Conservation (phyloP, 345 rosid species). For the Turritis glabra region DNA sequence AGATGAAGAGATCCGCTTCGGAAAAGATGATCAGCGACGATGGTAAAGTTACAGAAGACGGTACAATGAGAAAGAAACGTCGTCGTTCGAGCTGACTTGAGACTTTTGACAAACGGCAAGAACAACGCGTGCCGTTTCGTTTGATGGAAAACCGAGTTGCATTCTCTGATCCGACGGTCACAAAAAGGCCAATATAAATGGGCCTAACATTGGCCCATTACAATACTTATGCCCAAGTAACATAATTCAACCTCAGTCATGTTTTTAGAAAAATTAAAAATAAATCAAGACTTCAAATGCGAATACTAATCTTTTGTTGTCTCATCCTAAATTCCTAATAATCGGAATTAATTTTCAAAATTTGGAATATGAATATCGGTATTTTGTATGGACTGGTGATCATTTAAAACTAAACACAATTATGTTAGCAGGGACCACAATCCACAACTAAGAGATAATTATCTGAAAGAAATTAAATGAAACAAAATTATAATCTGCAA, state of each 20-base stretch:
- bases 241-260: neutral
- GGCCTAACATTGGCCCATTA: constrained; percentile 14
- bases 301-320: neutral
- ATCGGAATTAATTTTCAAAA: neutral
- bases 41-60: constrained; percentile 12
- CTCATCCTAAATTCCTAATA: neutral
- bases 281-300: neutral
- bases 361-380: neutral
- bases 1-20: constrained; percentile 36
- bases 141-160: constrained; percentile 9
- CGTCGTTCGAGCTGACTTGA: constrained; percentile 9
- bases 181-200: neutral
- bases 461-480: constrained; percentile 6
- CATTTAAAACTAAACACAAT: constrained; percentile 24
- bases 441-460: constrained; percentile 18
- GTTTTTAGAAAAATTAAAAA: neutral
- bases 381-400: constrained; percentile 25
- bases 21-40: constrained; percentile 33
- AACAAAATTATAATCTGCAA: neutral
- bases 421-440: constrained; percentile 32
- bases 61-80: too few species aligned
- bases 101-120: neutral
- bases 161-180: neutral
- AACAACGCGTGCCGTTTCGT: constrained; percentile 38
- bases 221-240: neutral